Conservation (phyloP, 2,329 filamentous ascomycete genomes). For the Coniella lustricola region DNA sequence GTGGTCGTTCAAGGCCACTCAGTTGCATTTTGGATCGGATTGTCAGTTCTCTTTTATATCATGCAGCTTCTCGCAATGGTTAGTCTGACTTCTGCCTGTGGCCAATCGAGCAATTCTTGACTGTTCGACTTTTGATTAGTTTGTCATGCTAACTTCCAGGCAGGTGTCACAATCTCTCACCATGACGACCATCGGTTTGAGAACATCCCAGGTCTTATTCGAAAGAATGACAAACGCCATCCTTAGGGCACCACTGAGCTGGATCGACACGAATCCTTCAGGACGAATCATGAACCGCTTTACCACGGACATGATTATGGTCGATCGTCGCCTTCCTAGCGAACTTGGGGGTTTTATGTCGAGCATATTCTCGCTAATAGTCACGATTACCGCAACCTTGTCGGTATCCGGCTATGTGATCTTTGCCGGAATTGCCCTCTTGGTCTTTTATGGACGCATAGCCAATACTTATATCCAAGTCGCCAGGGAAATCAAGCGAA, state of each 20-base stretch:
- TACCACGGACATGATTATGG: constrained; percentile 30
- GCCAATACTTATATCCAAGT: constrained; percentile 30
- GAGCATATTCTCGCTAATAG: constrained; percentile 24
- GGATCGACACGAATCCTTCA: constrained; percentile 33
- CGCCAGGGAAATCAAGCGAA: constrained; percentile 33
- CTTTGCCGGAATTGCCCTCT: constrained; percentile 28
- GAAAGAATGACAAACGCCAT: constrained; percentile 29
- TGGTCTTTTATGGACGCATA: constrained; percentile 28
- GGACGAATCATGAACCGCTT: constrained; percentile 38
- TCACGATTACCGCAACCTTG: constrained; percentile 30
- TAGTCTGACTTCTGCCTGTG: neutral
- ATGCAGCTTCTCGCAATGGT: constrained; percentile 17
- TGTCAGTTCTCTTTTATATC: constrained; percentile 25
- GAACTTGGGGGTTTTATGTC: constrained; percentile 25
- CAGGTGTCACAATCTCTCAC: constrained; percentile 17
- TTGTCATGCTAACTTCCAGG: neutral
- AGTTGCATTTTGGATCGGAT: constrained; percentile 23
- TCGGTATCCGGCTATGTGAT: constrained; percentile 29
- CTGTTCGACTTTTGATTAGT: neutral
- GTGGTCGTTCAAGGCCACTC: constrained; percentile 10
- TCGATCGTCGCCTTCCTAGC: constrained; percentile 29
- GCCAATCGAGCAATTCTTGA: no score
- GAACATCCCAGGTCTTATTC: constrained; percentile 25
- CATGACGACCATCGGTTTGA: constrained; percentile 25
- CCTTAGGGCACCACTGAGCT: constrained; percentile 32